Evolutionary conservation across 352 stramenopile genomes (phyloP), one percentile per base, ranked within the genome.

Genomic region (Globisporangium spiculum): DNA sequence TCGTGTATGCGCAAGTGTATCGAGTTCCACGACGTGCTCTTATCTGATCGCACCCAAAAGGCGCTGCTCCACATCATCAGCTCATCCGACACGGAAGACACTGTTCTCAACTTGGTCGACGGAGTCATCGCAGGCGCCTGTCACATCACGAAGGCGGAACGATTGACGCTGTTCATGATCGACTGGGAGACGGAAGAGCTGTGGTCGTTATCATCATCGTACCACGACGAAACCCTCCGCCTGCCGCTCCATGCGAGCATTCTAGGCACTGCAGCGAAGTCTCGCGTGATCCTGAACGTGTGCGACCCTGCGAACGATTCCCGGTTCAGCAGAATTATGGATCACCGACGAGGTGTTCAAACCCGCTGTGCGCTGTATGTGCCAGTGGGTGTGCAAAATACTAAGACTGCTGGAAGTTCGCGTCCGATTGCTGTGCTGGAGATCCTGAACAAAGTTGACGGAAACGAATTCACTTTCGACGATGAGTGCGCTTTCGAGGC

Each of bases 1-100:
- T 88, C 86, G 16, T 92, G 85, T 32, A 93, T 96, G 84, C 83
- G 88, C 14, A 93, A 93, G 62, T 93, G 84, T 56, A 94, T 96
- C 61, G 86, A 96, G 70, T 93, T 84, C 66, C 88, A 94, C 63
- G 88, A 96, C 48, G 83, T 94, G 20, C 61, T 94, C 61, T 71
- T 96, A 0, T 92, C 84, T 4, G 86, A 96, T 55, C 86, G 88
- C 18, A 96, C 88, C 2, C 88, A 96, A 56, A 92, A 93, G 60
- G 88, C 88, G 34, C 71, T 96, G 53, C 75, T 96, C 22, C 86
- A 93, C 69, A 94, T 94, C 69, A 91, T 93, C 54, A 93, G 84
- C 72, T 93, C 84, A 32, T 92, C 86, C 4, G 84, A 91, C 58
- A 92, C 80, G 0, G 86, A 93, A 74, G 88, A 93, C 61, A 95